Base-by-base conservation (phyloP, 192 early-diverging fungal genomes). In the Fimicolochytrium jonesii region DNA sequence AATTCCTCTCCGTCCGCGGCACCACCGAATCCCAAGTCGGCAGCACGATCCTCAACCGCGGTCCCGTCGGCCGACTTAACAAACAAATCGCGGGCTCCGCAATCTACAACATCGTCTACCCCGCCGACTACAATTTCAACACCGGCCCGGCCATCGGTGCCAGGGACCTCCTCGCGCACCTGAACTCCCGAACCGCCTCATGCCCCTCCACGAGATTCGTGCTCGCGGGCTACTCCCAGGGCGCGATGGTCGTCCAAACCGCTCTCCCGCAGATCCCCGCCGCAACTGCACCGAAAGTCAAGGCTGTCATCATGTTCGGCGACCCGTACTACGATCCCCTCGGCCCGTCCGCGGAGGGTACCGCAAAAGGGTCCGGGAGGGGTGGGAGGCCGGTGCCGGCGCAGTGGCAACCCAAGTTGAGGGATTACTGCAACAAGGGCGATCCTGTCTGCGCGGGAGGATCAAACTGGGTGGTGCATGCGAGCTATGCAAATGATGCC, bases 271-370 rank as follows among this genome's bases (percentile, higher is more conserved):
- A 13, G 2, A 37, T 62, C 5, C 36, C 44, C 3, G 47, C 60
- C 34, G 10, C 31, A 10, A 32, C 28, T 3, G 29, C 4, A 3
- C 29, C 22, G 3, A 48, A 51, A 13, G 42, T 54, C 29, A 36
- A 33, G 20, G 60, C 60, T n/a, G 60, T 62, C 3, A 37, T 62
- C 31, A 62, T 53, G 49, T 62, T 62, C 33, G 60, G 60, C 10
- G 30, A 62, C 47, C 60, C 60, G 11, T 13, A 39, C 7, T 58
- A 28, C 18, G 36, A 58, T 30, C 25, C 56, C 3, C 7, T 42
- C 3, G 28, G 39, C 28, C 39, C 56, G 37, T 33, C 39, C 4
- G 41, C 39, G 35, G 56, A 18, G 2, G 56, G 56, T 2, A 44
- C 56, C 2, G 56, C 56, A 26, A 44, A 41, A 42, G 56, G 56